Evolutionary conservation across 2,329 filamentous ascomycete species (phyloP), one percentile per base, ranked within the genome.

Genomic region (Fusarium oxysporum): DNA sequence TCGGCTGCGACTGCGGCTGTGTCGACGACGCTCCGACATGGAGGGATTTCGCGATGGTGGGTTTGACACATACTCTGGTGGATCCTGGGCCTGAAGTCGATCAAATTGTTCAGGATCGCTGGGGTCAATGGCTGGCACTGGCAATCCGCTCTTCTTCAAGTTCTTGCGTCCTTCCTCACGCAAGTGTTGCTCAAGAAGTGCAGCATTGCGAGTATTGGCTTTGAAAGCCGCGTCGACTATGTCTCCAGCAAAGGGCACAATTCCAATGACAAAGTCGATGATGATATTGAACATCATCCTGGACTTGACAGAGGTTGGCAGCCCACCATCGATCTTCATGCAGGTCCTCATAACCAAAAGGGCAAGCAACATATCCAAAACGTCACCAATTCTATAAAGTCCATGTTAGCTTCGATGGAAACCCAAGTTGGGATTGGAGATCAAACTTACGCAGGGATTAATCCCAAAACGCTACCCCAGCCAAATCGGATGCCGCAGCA

Each of bases 401-500:
- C 11, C 4, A 43, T 48, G 72, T 80, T 67, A 81, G 73, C 40
- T 58, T 62, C 21, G 33, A 47, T 33, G n/a, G 64, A 41, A 4
- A 64, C 25, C 25, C 32, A 32, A 6, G 32, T 30, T 35, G 25
- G 21, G 33, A 41, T n/a, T 11, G 32, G 32, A 38, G 17, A 35
- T 55, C 35, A 25, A 71, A 88, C 93, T 87, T 87, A 94, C 89
- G 89, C 89, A 76, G 96, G 96, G 61, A 98, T 82, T 12, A 98
- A 80, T 19, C 92, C 96, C 77, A 98, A 93, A 65, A 97, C 89
- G 76, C 92, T 93, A 57, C 93, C 90, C 94, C 95, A 98, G 61
- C 96, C 96, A 79, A 98, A 95, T 65, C 92, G 90, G 66, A 97
- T 88, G 47, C 95, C 94, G 72, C 92, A 89, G 79, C 94, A 89